Conservation (phyloP, 768 basidiomycete genomes). For the Boletus sensibilis region DNA sequence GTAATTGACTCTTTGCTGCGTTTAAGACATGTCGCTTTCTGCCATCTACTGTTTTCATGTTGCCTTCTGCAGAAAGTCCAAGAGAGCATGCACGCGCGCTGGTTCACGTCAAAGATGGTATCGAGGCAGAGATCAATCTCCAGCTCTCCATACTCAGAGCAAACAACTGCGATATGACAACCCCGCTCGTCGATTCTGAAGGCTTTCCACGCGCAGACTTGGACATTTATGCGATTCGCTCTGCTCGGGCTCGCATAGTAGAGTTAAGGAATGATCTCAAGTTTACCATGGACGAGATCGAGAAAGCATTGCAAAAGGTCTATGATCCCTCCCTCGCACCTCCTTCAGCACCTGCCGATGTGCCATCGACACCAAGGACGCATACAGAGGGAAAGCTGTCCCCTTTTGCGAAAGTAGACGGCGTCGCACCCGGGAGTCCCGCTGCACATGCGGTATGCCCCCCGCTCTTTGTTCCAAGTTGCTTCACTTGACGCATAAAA, state of each 20-base stretch:
- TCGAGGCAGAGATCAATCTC: conserved; percentile 68
- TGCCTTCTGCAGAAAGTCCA: conserved; percentile 43
- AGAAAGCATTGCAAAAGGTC: conserved; percentile 63
- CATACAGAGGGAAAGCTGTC: conserved; percentile 14
- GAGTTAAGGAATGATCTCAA: conserved; percentile 78
- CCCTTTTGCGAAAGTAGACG: conserved; percentile 82
- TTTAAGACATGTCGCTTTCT: not conserved
- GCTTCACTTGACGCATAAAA: conserved; percentile 1
- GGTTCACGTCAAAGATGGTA: conserved; percentile 64
- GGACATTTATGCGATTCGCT: conserved; percentile 76
- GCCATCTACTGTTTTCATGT: conserved; percentile 31
- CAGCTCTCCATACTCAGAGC: conserved; percentile 61
- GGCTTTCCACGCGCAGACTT: conserved; percentile 90
- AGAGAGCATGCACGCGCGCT: conserved; percentile 61
- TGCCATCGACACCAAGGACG: conserved; percentile 22
- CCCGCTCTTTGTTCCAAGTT: not conserved
- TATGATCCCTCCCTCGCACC: conserved; percentile 47
- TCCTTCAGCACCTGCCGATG: conserved; percentile 23
- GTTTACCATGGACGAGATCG: conserved; percentile 63
- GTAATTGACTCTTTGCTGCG: conserved; percentile 1
- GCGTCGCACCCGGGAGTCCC: conserved; percentile 77
- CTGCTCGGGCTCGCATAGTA: conserved; percentile 74
- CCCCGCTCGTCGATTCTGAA: conserved; percentile 79
- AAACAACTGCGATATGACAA: conserved; percentile 63
- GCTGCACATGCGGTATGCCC: conserved; percentile 74